These are phyloP conservation scores for Pyricularia sp. DNA, from an alignment of 2,329 filamentous ascomycete species.

Conservation along the genomic window DNA sequence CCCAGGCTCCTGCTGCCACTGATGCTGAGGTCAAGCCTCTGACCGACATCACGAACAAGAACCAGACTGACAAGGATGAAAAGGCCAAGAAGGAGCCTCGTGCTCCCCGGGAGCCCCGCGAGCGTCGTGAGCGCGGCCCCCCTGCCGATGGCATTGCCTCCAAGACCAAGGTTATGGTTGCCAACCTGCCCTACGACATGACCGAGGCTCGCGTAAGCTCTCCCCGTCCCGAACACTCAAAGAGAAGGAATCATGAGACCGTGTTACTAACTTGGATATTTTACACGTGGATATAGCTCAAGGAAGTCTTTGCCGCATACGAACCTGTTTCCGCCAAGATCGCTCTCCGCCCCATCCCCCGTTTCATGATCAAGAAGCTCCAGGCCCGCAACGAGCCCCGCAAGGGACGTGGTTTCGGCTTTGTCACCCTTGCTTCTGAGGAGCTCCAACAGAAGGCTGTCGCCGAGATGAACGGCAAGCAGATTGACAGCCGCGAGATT, in stretches of 20 bases:
- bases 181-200: constrained; percentile 96
- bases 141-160: constrained; percentile 95
- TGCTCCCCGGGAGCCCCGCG: constrained; percentile 30
- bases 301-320: constrained; percentile 92
- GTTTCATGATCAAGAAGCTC: constrained; percentile 99
- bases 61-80: constrained; percentile 43
- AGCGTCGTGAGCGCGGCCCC: constrained; percentile 74
- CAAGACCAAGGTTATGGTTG: constrained; percentile 99
- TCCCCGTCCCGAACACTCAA: background rate
- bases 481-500: constrained; percentile 96
- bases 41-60: constrained; percentile 47
- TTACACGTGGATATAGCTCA: constrained; percentile 48
- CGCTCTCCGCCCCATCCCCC: constrained; percentile 91
- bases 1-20: constrained; percentile 32
- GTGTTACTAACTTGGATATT: background rate
- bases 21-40: constrained; percentile 43
- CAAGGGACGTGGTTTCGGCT: constrained; percentile 98
- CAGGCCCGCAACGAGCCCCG: constrained; percentile 94
- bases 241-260: constrained; percentile 1
- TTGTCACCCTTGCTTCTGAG: constrained; percentile 90
- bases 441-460: constrained; percentile 97
- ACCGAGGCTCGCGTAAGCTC: constrained; percentile 80
- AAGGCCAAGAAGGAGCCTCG: constrained; percentile 34
- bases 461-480: constrained; percentile 96
- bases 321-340: constrained; percentile 94